phyloP scores from a whole-genome alignment of 768 basidiomycete genomes.

The Leccinum subtestaceum region DNA sequence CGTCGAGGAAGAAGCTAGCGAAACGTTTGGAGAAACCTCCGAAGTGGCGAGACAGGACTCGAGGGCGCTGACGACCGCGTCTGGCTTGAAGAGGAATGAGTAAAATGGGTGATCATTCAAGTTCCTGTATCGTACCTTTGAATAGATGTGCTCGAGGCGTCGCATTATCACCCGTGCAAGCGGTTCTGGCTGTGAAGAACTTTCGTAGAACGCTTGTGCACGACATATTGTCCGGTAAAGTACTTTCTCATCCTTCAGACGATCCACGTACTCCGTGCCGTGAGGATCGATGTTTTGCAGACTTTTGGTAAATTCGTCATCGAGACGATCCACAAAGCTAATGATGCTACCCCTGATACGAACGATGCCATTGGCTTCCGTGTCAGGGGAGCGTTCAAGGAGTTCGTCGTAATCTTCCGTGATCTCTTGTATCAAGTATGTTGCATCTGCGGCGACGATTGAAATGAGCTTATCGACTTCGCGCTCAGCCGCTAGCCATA shows the following conservation, averaged over 20 bases:
- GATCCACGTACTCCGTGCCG: conserved; percentile 97
- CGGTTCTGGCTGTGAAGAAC: conserved; percentile 70
- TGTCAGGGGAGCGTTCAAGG: conserved; percentile 72
- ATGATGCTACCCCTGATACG: conserved; percentile 93
- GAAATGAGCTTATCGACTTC: conserved; percentile 88
- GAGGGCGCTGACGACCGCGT: conserved; percentile 86
- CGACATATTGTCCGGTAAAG: conserved; percentile 93
- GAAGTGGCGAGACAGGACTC: conserved; percentile 65
- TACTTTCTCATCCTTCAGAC: conserved; percentile 92
- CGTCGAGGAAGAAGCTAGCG: conserved; percentile 50
- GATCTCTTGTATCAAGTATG: conserved; percentile 83
- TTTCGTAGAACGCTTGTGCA: conserved; percentile 89
- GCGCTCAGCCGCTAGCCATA: conserved; percentile 83
- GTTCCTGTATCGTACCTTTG: conserved; percentile 59
- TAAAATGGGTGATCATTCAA: neutral
- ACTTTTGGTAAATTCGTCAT: conserved; percentile 97
- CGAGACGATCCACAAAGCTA: conserved; percentile 91
- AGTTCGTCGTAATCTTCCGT: conserved; percentile 92
- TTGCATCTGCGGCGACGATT: conserved; percentile 65
- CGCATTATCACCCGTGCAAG: conserved; percentile 90
- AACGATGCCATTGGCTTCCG: conserved; percentile 71
- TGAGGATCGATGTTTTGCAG: conserved; percentile 98
- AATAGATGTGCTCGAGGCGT: conserved; percentile 95
- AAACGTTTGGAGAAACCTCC: conserved; percentile 60
- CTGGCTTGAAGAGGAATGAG: conserved; percentile 59